Evolutionary conservation across 805 yeast species (phyloP).

Genomic region (Komagataella phaffii): DNA sequence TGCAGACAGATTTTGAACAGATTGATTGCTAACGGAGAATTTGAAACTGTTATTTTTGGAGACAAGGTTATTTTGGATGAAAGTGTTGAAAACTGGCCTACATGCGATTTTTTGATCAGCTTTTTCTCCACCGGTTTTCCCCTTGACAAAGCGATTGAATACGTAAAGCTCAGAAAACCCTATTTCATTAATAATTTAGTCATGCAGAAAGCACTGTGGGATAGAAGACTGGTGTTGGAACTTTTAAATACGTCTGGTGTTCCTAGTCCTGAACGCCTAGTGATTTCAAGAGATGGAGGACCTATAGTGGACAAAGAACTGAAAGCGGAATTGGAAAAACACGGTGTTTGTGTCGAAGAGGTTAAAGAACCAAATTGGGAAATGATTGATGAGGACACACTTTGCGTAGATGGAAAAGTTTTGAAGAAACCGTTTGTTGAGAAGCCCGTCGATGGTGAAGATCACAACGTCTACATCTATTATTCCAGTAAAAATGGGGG

Average conservation of each 20-base stretch:
- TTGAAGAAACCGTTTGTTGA: constrained; percentile 91
- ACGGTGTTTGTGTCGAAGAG: constrained; percentile 40
- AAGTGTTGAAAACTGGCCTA: constrained; percentile 93
- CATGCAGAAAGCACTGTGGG: constrained; percentile 95
- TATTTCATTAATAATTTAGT: constrained; percentile 77
- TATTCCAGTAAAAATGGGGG: constrained; percentile 87
- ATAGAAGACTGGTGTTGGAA: constrained; percentile 74
- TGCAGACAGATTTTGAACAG: constrained; percentile 84
- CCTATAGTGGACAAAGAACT: constrained; percentile 70
- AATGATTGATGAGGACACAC: constrained; percentile 81
- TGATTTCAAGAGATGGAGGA: constrained; percentile 94
- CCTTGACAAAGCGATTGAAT: constrained; percentile 83
- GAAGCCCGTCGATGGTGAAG: constrained; percentile 98
- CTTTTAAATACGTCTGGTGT: constrained; percentile 73
- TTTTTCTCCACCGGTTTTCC: constrained; percentile 97
- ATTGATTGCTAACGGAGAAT: constrained; percentile 84
- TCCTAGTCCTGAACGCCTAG: constrained; percentile 79
- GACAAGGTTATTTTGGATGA: constrained; percentile 95
- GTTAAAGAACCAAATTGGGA: constrained; percentile 66
- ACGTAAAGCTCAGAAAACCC: constrained; percentile 83
- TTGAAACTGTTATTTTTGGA: constrained; percentile 93
- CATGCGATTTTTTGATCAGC: constrained; percentile 88
- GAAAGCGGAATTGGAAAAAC: constrained; percentile 38
- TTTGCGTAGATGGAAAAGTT: constrained; percentile 57
- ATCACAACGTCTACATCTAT: constrained; percentile 90